Percentiles rank a stretch among this genome's conserved stretches.
These are phyloP conservation scores for Taphrina pruni DNA, from an alignment of 1,139 yeast genomes.

Conservation along the genomic window DNA sequence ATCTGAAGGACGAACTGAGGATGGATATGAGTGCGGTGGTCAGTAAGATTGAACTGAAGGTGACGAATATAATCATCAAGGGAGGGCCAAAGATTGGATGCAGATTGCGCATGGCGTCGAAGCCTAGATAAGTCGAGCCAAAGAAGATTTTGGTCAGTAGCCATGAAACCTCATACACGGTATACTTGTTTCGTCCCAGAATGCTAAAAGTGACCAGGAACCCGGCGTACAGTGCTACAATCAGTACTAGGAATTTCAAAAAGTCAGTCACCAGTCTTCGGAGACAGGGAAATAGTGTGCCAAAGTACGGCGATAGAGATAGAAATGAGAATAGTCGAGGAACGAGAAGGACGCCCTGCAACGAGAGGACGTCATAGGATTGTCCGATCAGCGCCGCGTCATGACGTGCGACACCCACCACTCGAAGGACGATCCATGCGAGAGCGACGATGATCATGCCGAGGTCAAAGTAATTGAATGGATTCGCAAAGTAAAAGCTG, in stretches of 20 bases:
- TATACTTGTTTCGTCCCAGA: slow-evolving; percentile 49
- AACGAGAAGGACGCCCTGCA: slow-evolving; percentile 51
- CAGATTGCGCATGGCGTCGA: slow-evolving; percentile 50
- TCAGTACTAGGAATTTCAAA: slow-evolving; percentile 50
- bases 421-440: slow-evolving; percentile 47
- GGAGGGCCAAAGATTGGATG: slow-evolving; percentile 51
- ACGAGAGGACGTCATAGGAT: slow-evolving; percentile 50
- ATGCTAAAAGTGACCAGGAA: slow-evolving; percentile 52
- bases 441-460: slow-evolving; percentile 49
- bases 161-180: slow-evolving; percentile 51
- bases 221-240: slow-evolving; percentile 51
- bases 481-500: slow-evolving; percentile 49
- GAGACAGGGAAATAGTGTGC: slow-evolving; percentile 52
- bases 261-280: slow-evolving; percentile 51
- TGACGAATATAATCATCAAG: slow-evolving; percentile 48
- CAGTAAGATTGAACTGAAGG: slow-evolving; percentile 49
- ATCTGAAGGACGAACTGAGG: slow-evolving; percentile 50
- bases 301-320: slow-evolving; percentile 51
- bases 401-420: slow-evolving; percentile 45
- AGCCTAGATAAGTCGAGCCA: slow-evolving; percentile 51
- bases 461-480: slow-evolving; percentile 50
- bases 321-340: slow-evolving; percentile 51
- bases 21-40: slow-evolving; percentile 52
- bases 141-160: slow-evolving; percentile 51
- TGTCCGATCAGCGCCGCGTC: slow-evolving; percentile 43